Evolutionary conservation across 371 early-diverging fungal genomes (phyloP).

Genomic region (Lichtheimia corymbifera): DNA sequence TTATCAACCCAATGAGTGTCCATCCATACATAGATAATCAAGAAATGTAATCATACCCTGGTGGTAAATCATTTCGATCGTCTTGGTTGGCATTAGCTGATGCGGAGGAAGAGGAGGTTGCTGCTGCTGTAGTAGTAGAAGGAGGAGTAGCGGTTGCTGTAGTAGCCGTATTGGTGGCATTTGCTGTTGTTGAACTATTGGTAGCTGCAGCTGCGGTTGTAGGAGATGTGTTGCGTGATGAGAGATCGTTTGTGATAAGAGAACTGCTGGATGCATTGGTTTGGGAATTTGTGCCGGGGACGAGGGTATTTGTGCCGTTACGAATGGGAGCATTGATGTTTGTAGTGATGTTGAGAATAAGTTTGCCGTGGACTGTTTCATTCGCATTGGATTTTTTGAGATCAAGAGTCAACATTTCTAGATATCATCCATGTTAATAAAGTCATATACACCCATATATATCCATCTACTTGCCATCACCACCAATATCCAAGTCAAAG

Average conservation of each 20-base stretch:
- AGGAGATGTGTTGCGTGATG: not conserved
- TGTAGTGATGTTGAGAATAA: slow-evolving; percentile 74
- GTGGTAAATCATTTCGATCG: slow-evolving; percentile 65
- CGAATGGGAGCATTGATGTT: slow-evolving; percentile 50
- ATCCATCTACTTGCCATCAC: slow-evolving; percentile 53
- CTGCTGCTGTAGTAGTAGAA: not conserved
- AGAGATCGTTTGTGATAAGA: not conserved
- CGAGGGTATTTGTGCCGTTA: slow-evolving; percentile 43
- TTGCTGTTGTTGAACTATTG: slow-evolving; percentile 8
- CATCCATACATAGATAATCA: not conserved
- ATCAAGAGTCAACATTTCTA: slow-evolving; percentile 87
- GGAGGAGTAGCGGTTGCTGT: slow-evolving; percentile 11
- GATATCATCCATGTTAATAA: not conserved
- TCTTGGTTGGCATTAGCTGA: slow-evolving; percentile 2
- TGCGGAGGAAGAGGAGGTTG: too few species aligned
- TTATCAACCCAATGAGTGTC: not conserved
- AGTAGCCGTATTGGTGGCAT: not conserved
- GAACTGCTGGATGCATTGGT: not conserved
- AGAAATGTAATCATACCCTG: slow-evolving; percentile 53
- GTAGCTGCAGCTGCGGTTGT: slow-evolving; percentile 14
- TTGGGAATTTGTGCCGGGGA: slow-evolving; percentile 26
- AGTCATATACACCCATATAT: too few species aligned
- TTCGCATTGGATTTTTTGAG: slow-evolving; percentile 79
- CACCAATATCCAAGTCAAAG: slow-evolving; percentile 73
- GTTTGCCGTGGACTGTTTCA: slow-evolving; percentile 86